Evolutionary conservation across 768 basidiomycete genomes (phyloP), one percentile per base, ranked within the genome.

Genomic region (Calocybe cyanea): DNA sequence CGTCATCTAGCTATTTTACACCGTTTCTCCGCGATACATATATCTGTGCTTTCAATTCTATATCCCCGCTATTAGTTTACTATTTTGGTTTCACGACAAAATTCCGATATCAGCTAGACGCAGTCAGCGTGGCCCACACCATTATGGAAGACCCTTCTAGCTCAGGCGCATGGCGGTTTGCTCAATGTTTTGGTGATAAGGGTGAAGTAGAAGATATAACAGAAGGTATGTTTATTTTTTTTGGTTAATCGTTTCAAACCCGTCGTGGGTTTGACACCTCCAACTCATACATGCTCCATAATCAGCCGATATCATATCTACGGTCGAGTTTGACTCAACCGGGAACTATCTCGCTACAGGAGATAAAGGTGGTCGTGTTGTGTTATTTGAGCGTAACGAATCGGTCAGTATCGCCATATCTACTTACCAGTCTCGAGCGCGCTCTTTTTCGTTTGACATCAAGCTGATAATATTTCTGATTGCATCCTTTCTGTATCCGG

Each of bases 111-210:
- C 46, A 38, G 40, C 48, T 48, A 40, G 47, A 40, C 45, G 32
- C 53, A 48, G 44, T 38, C 51, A 56, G 41, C 50, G 50, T 54
- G 54, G 59, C 45, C 55, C 50, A 57, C 54, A 19, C 51, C 43
- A 60, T 62, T 57, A 66, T 91, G 90, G 89, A 92, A 66, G 80
- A 83, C 67, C 89, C 91, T 70, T 82, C 87, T 67, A 78, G 83
- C 59, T 87, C 86, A 63, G 86, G 87, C 59, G 87, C 86, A 58
- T 99, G 96, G 96, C 85, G 95, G 59, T 99, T 99, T 71, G 95
- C 96, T 43, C 96, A 99, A 63, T 99, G 96, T 72, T 99, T 99
- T 63, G 96, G 96, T 54, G 96, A 99, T 78, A 99, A 99, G 80
- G 95, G 89, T 57, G 90, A 96, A 66, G 95, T 98, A 28, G 96